Base-by-base conservation (phyloP, 306 rosid species). In the Cicer arietinum region DNA sequence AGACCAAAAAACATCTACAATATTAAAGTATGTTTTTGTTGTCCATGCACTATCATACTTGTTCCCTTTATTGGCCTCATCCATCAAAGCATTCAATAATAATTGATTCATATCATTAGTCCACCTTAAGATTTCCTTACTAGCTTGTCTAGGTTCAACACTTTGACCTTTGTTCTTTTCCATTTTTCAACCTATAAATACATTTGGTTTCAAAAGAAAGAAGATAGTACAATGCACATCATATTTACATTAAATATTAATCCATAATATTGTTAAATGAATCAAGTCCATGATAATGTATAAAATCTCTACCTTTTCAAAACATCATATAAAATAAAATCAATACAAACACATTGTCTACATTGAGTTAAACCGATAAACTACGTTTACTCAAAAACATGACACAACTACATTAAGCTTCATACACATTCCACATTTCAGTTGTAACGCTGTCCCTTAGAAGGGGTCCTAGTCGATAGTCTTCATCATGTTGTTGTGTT, bases 101-200 rank as follows among this genome's bases (percentile, higher is more conserved):
- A 25, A 10, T 30, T 30, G 17, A 30, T 58, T 17, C 16, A 59
- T 59, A 6, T 59, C 43, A 30, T 59, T 10, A 6, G 43, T 59
- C 65, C 65, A 59, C 43, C 43, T 59, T 30, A 59, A 30, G 7
- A 59, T 6, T 10, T 30, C 18, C 65, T 59, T 30, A 59, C 5
- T 12, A 25, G 8, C 18, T 30, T 59, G 18, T 22, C 10, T 59
- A 30, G 8, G 17, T 30, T 58, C 42, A 1, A 25, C 14, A 58
- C 41, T 58, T 45, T 58, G 42, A 58, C 42, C 42, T 30, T 58
- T 25, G 10, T 30, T 9, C 16, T 58, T 58, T 58, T 4, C n/a
- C 42, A 58, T 58, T 58, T 58, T 58, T 58, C 42, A 58, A 58
- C 39, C 59, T 53, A 53, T 53, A 53, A 53, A 17, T 53, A 4